Evolutionary conservation across 2,329 filamentous ascomycete genomes (phyloP), one percentile per base, ranked within the genome.

Genomic region (Ophiostoma ulmi): DNA sequence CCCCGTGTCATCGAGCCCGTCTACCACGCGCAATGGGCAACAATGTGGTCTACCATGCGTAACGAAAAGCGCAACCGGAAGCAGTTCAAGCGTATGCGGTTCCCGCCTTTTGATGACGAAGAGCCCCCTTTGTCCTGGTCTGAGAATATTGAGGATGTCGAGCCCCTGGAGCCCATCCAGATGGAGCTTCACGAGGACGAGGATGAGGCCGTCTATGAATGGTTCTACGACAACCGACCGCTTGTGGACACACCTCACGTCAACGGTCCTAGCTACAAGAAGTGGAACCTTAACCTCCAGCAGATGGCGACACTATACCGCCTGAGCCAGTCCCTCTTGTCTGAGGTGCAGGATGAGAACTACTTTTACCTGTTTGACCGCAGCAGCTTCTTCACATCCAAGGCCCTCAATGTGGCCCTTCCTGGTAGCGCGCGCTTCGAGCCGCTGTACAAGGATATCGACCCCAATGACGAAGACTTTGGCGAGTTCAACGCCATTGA

Each of bases 401-500:
- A 99, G 81, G 95, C 95, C 0, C 84, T 99, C 63, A 99, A 99
- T 75, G 94, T 99, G 69, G 94, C 96, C 11, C 92, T 99, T 70
- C 95, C 95, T n/a, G 95, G 95, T 78, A 96, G 95, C 11, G 95
- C 95, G 73, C 90, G 95, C 39, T 99, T 99, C 74, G 95, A 99
- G 80, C 95, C 95, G 35, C 80, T 99, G 26, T 99, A 97, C 84
- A 99, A 99, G 81, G 95, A 99, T 76, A 94, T 99, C 73, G 94
- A 99, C 79, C 95, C 95, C 1, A 99, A 99, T 76, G 94, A 98
- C 75, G 95, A 99, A 80, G 95, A 99, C 78, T 99, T 99, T 80
- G 95, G 95, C 80, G 95, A 99, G 80, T 99, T 99, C 85, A 99
- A 99, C 78, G 95, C 95, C 44, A 99, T 99, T 76, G 95, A 99